Conservation (phyloP, 169 alveolate genomes). For the Plasmodium malariae region DNA sequence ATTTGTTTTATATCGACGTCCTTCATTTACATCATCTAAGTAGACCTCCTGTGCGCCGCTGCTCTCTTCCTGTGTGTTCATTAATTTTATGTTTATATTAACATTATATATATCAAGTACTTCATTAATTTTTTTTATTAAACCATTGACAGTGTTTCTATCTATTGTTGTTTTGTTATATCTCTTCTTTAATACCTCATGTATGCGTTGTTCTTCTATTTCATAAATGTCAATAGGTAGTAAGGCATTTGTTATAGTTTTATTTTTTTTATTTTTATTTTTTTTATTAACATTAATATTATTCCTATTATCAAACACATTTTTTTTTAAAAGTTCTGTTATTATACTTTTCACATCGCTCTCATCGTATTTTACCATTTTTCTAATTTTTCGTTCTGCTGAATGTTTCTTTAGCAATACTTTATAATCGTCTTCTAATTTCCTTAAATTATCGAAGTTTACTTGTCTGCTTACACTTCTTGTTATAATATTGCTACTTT, state of each 20-base stretch:
- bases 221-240: constrained; percentile 22
- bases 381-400: not conserved
- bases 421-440: constrained; percentile 38
- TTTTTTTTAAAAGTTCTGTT: constrained; percentile 15
- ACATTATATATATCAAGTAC: constrained; percentile 24
- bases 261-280: constrained; percentile 21
- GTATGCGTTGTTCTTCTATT: constrained; percentile 22
- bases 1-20: not conserved
- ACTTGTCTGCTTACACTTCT: not conserved
- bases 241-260: not conserved
- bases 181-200: constrained; percentile 14
- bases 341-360: constrained; percentile 35
- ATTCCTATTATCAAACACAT: constrained; percentile 10
- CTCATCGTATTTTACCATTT: not conserved
- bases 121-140: constrained; percentile 36
- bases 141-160: not conserved
- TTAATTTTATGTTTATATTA: constrained; percentile 9
- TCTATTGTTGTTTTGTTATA: not conserved
- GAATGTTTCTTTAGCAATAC: constrained; percentile 17
- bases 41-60: too few species aligned
- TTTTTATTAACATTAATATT: not conserved
- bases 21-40: too few species aligned
- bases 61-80: not conserved
- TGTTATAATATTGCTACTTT: not conserved
- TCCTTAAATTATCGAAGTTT: constrained; percentile 1